A percentile compares a stretch with the other conserved stretches of the same genome.
Evolutionary conservation across 768 basidiomycete genomes (phyloP).

Genomic region (Lactarius trivialis): DNA sequence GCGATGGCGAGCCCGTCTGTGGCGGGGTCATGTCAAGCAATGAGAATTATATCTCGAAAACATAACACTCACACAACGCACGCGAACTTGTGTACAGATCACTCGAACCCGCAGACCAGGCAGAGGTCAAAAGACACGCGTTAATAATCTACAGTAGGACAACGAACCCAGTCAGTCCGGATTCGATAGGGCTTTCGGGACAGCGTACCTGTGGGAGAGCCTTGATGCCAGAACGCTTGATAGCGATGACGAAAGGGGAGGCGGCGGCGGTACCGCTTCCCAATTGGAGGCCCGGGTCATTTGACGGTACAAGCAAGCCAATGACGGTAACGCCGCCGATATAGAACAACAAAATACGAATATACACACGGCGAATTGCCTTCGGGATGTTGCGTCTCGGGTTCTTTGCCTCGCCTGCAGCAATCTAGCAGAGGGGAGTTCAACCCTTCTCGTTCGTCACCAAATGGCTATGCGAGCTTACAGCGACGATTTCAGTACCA

Average conservation of each 20-base stretch:
- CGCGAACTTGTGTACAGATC: conserved; percentile 88
- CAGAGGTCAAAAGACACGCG: conserved; percentile 77
- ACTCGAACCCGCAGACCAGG: conserved; percentile 87
- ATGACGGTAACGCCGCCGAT: conserved; percentile 62
- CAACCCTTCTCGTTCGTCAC: not conserved
- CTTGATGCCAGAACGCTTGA: conserved; percentile 79
- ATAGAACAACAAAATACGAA: conserved; percentile 78
- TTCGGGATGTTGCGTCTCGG: conserved; percentile 63
- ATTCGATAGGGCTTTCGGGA: conserved; percentile 1
- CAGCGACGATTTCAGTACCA: conserved; percentile 91
- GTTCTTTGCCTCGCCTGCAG: conserved; percentile 88
- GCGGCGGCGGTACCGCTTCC: conserved; percentile 55
- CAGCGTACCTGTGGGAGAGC: conserved; percentile 65
- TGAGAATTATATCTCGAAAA: not conserved
- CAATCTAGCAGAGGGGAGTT: conserved; percentile 43
- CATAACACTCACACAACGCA: conserved; percentile 58
- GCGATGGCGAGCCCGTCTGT: conserved; percentile 72
- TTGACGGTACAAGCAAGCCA: conserved; percentile 76
- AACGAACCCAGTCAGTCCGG: not conserved
- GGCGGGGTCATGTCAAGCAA: not conserved
- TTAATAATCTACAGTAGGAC: conserved; percentile 55
- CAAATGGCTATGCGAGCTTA: conserved; percentile 32
- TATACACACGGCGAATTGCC: conserved; percentile 55
- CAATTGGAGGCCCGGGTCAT: conserved; percentile 48
- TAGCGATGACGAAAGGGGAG: conserved; percentile 91